A percentile compares a stretch with the other conserved stretches of the same genome.
Evolutionary conservation across 768 basidiomycete genomes (phyloP).

Genomic region (Crepidotus variabilis): DNA sequence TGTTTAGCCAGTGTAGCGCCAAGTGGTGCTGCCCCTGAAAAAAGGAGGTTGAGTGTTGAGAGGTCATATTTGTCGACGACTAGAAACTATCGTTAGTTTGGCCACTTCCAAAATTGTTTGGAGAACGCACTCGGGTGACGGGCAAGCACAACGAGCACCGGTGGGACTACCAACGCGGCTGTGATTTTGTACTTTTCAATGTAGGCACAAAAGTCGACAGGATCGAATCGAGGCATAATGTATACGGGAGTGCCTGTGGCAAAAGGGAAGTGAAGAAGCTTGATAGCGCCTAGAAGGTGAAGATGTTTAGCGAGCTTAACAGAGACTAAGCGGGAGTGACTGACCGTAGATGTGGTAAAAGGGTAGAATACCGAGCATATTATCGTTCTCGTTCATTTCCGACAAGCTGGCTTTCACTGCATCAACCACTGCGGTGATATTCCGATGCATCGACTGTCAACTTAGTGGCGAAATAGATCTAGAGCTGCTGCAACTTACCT

Average conservation of each 20-base stretch:
- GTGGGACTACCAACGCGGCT: slow-evolving; percentile 64
- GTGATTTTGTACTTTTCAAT: slow-evolving; percentile 67
- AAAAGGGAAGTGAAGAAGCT: slow-evolving; percentile 60
- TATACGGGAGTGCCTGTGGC: slow-evolving; percentile 45
- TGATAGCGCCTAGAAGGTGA: slow-evolving; percentile 44
- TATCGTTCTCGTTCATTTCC: slow-evolving; percentile 35
- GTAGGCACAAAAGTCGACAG: slow-evolving; percentile 56
- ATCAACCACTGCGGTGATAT: slow-evolving; percentile 57
- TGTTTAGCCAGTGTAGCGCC: slow-evolving; percentile 57
- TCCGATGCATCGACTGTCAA: slow-evolving; percentile 59
- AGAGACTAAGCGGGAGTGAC: not conserved
- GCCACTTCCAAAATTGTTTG: not conserved
- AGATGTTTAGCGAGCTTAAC: not conserved
- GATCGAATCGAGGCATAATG: slow-evolving; percentile 70
- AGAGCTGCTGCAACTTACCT: slow-evolving; percentile 25
- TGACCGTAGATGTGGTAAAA: slow-evolving; percentile 45
- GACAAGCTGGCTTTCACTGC: slow-evolving; percentile 47
- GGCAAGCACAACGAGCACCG: slow-evolving; percentile 74
- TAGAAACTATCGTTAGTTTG: slow-evolving; percentile 16
- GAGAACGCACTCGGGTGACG: slow-evolving; percentile 59
- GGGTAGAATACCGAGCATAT: slow-evolving; percentile 62
- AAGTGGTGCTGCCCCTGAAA: slow-evolving; percentile 81
- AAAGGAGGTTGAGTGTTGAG: slow-evolving; percentile 49
- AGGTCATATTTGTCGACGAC: slow-evolving; percentile 68
- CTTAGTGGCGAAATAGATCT: slow-evolving; percentile 4